Base-by-base conservation (phyloP, 1,139 yeast genomes). In the Protomyces gravidus region DNA sequence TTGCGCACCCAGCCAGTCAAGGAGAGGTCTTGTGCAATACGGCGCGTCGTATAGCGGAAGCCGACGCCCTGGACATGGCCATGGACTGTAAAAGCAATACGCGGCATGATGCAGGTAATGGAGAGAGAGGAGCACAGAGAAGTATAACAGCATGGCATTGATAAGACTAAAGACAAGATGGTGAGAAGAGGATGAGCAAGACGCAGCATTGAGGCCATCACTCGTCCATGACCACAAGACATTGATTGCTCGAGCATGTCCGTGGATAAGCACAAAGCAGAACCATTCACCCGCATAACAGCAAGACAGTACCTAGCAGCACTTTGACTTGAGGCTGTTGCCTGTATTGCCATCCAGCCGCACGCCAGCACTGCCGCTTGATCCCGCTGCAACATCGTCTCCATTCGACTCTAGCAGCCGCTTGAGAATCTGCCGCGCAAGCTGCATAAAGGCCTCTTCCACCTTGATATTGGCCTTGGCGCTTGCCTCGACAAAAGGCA, bases 391-490 rank as follows among this genome's bases (percentile, higher is more conserved):
- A 17, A 17, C 45, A 15, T 46, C 25, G 17, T 55, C 53, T 17
- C 26, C 30, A n/a, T 56, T 28, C n/a, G 36, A 21, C 27, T 59
- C 59, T 40, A 59, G 39, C 47, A 55, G 27, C 26, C 59, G 50
- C 42, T 49, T 55, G 55, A 51, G 56, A 23, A 59, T 59, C 17
- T 55, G 55, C 30, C 87, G 82, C n/a, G 97, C 96, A 69, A 92
- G 81, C 67, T 88, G 88, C 74, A 86, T 84, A 76, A 92, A 92
- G 59, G 95, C 85, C 61, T 89, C 88, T 69, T 89, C 95, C 64
- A 92, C 98, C 70, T 90, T 89, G 64, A 83, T 84, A 69, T 89
- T 90, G 60, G 92, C 85, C 78, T 94, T 92, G 55, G 98, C 98
- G 74, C 92, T 83, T 25, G 97, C 94, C 76, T 92, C 98, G 71